Percentiles rank a stretch among this genome's conserved stretches.
Evolutionary conservation across 176 grass and related monocot species (phyloP).

Genomic region (Cymbopogon citratus): DNA sequence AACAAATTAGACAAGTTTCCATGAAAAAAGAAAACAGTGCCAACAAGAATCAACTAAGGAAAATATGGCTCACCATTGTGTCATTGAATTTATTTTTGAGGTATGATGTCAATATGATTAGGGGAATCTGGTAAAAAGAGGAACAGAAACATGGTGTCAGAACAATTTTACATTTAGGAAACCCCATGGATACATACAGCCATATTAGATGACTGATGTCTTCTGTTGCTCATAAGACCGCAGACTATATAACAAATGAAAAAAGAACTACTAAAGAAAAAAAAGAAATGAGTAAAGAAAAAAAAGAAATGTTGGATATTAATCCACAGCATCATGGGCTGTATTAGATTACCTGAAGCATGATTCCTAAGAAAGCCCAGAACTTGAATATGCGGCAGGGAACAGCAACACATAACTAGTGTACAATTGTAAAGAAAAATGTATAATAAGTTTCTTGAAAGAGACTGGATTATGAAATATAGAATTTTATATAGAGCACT

Average conservation of each 20-base stretch:
- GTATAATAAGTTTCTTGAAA: constrained; percentile 22
- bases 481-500: not conserved
- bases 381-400: constrained; percentile 91
- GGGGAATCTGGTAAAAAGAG: constrained; percentile 55
- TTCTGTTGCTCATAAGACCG: not conserved
- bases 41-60: not conserved
- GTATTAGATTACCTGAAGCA: constrained; percentile 59
- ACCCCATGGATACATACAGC: not conserved
- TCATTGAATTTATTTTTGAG: constrained; percentile 85
- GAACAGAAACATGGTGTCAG: constrained; percentile 13
- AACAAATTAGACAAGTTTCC: constrained; percentile 16
- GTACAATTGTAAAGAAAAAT: constrained; percentile 24
- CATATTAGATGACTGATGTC: not conserved
- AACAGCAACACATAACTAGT: constrained; percentile 75
- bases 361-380: constrained; percentile 97
- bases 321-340: not conserved
- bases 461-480: not conserved
- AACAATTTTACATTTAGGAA: not conserved
- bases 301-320: not conserved
- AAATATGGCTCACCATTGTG: constrained; percentile 62
- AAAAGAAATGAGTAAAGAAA: not conserved
- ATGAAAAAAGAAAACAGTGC: not conserved
- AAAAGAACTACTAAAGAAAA: not conserved
- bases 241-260: not conserved
- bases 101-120: constrained; percentile 80